Conservation (phyloP, 2,329 filamentous ascomycete genomes). For the Colletotrichum lindemuthianum region DNA sequence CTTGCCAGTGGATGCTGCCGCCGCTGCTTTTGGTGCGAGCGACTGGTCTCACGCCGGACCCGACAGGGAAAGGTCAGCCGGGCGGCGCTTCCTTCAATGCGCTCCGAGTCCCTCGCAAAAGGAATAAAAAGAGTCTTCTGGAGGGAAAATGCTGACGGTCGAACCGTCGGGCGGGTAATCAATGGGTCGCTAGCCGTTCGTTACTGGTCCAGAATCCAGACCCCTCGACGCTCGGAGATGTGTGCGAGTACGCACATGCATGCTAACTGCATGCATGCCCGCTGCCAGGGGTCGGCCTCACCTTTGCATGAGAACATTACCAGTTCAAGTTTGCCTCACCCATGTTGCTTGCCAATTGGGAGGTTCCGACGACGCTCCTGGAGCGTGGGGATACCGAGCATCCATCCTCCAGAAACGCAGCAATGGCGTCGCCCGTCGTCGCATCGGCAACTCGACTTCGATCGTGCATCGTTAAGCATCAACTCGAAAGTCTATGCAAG, state of each 20-base stretch:
- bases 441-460: background rate
- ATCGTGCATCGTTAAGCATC: conserved; percentile 4
- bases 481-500: conserved; percentile 13
- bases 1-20: conserved; percentile 29
- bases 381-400: no score
- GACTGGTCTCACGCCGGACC: conserved; percentile 20
- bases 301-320: conserved; percentile 25
- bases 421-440: no score
- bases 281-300: conserved; percentile 1
- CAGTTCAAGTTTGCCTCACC: conserved; percentile 24
- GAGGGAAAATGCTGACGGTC: background rate
- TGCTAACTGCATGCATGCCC: conserved; percentile 18
- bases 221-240: no score
- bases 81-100: conserved; percentile 26
- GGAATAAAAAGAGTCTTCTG: no score
- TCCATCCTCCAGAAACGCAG: no score
- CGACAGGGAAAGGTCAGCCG: conserved; percentile 29
- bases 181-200: conserved; percentile 8
- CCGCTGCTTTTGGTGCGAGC: conserved; percentile 18
- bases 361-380: background rate
- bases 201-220: conserved; percentile 13
- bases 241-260: conserved; percentile 1
- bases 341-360: conserved; percentile 12
- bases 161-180: conserved; percentile 10
- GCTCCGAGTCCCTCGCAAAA: conserved; percentile 13